Evolutionary conservation across 768 basidiomycete genomes (phyloP).

Genomic region (Cantharellus anzutake): DNA sequence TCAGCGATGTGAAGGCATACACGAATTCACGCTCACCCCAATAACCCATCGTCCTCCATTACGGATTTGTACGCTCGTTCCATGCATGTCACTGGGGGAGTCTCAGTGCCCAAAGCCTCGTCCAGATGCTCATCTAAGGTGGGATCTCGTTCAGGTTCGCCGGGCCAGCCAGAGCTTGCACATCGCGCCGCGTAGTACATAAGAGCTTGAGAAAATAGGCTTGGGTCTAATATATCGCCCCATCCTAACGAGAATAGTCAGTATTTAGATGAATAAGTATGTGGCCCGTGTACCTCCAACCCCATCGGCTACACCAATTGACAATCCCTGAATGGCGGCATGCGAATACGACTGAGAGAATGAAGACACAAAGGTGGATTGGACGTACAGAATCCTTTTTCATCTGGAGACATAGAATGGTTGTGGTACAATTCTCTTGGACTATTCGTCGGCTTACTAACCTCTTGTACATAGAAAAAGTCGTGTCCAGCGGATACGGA

Average conservation of each 20-base stretch:
- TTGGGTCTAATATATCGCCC: slow-evolving; percentile 4
- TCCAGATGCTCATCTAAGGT: slow-evolving; percentile 6
- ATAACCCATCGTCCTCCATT: slow-evolving; percentile 37
- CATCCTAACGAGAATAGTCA: slow-evolving; percentile 1
- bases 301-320: slow-evolving; percentile 8
- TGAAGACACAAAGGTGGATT: background rate
- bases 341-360: background rate
- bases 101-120: background rate
- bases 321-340: slow-evolving; percentile 2
- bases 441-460: slow-evolving; percentile 18
- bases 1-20: background rate
- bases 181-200: slow-evolving; percentile 7
- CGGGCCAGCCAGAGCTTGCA: slow-evolving; percentile 2
- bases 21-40: slow-evolving; percentile 13
- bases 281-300: slow-evolving; percentile 2
- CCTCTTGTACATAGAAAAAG: slow-evolving; percentile 52
- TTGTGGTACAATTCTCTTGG: background rate
- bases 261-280: background rate
- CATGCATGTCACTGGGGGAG: slow-evolving; percentile 32
- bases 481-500: slow-evolving; percentile 35
- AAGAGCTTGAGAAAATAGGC: slow-evolving; percentile 7
- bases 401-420: background rate
- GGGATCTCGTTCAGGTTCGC: slow-evolving; percentile 19
- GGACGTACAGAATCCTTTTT: background rate
- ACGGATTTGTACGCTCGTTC: slow-evolving; percentile 56